phyloP scores from a whole-genome alignment of 108 stramenopile species.

The Fragilaria crotonensis region DNA sequence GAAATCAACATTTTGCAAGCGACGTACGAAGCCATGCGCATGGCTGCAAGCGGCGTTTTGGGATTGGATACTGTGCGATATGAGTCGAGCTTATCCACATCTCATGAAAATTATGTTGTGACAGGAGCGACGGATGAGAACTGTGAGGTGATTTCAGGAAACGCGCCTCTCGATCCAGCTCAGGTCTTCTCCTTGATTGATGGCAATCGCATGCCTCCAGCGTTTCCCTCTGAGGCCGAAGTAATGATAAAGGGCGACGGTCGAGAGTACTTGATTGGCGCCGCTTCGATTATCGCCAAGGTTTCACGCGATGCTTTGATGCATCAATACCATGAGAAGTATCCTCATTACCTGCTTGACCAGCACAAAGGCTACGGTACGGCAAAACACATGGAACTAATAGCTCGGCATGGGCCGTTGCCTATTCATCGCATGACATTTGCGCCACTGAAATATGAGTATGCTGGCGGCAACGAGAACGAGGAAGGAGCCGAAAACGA shows the following conservation, averaged over 20 bases:
- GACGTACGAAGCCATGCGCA: conserved; percentile 83
- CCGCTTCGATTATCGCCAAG: conserved; percentile 95
- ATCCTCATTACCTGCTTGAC: conserved; percentile 75
- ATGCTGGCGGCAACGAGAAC: neutral
- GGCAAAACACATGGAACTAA: conserved; percentile 60
- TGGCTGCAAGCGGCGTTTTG: conserved; percentile 32
- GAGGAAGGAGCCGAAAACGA: no score
- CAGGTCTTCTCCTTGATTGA: conserved; percentile 54
- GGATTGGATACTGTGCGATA: neutral
- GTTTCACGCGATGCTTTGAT: conserved; percentile 95
- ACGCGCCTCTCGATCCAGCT: conserved; percentile 1
- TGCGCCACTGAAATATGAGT: conserved; percentile 70
- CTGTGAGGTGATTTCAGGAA: neutral
- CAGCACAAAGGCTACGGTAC: conserved; percentile 98
- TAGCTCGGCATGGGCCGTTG: conserved; percentile 62
- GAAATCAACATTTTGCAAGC: conserved; percentile 97
- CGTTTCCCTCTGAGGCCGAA: conserved; percentile 63
- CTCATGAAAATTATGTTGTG: conserved; percentile 58
- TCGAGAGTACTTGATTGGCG: conserved; percentile 86
- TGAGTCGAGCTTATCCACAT: conserved; percentile 22
- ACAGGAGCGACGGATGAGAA: neutral
- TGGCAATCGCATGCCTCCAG: conserved; percentile 75
- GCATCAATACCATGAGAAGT: conserved; percentile 78
- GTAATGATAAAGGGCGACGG: conserved; percentile 88
- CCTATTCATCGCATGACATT: conserved; percentile 90